Base-by-base conservation (phyloP, 805 yeast genomes). In the Suhomyces vadensis region DNA sequence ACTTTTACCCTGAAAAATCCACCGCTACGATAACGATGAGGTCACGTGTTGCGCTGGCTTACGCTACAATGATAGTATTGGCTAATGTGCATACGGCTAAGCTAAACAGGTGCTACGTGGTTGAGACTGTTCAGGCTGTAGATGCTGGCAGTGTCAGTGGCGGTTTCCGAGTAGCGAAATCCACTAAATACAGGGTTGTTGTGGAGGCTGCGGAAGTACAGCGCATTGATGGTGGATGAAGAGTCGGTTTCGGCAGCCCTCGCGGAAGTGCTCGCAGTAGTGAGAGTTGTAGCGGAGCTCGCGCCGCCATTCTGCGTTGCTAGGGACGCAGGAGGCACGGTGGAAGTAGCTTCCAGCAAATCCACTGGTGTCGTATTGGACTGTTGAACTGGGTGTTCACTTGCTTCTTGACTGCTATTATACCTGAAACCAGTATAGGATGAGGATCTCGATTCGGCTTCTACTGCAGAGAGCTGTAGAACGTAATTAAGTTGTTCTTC, bases 101-200 rank as follows among this genome's bases (percentile, higher is more conserved):
- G 10, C 22, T 38, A 38, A 17, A 38, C 41, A 26, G 41, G 41
- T 7, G 16, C 41, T 9, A 38, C 35, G n/a, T 23, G 25, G 19
- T 19, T 31, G 26, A 22, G 37, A 16, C 24, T 31, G 26, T 31
- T 31, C 31, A 33, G 26, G 31, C 41, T 35, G n/a, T 38, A 26
- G 33, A 38, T 26, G 7, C 31, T 23, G 17, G 16, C 16, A 2
- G 41, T 20, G 14, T 38, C 41, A 9, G 27, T 19, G 16, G n/a
- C 22, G 21, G 41, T 14, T 19, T 47, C 42, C n/a, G 41, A 22
- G 40, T 35, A 42, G 17, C 44, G 21, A 24, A 37, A 41, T 8
- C 31, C 39, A 17, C 19, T 35, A 17, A 38, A 37, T 5, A 37
- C 36, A 2, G 33, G 35, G 20, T 23, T 36, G 31, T 31, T 23